A percentile compares a stretch with the other conserved stretches of the same genome.
Conservation (phyloP, 495 filamentous ascomycete species). For the Annulohypoxylon stygium region DNA sequence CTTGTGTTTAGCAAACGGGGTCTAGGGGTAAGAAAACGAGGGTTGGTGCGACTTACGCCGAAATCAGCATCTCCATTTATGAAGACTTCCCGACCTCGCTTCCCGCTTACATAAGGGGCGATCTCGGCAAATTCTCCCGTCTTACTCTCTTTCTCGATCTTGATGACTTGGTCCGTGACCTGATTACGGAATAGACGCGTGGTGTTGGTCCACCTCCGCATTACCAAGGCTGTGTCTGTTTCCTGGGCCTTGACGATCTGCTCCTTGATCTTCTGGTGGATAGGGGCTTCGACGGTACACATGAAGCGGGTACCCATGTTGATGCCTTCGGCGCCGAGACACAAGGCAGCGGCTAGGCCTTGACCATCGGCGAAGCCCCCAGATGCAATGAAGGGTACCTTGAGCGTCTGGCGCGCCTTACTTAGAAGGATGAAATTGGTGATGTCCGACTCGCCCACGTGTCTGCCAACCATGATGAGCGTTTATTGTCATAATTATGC, state of each 20-base stretch:
- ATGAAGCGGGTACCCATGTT: conserved; percentile 98
- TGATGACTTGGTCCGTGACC: conserved; percentile 81
- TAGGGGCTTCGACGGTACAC: conserved; percentile 91
- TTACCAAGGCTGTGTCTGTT: conserved; percentile 88
- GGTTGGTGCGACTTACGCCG: conserved; percentile 72
- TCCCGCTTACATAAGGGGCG: conserved; percentile 88
- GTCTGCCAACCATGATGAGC: conserved; percentile 48
- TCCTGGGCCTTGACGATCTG: conserved; percentile 90
- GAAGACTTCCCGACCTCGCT: conserved; percentile 92
- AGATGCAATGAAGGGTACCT: conserved; percentile 92
- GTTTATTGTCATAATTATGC: conserved; percentile 35
- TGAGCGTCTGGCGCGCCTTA: conserved; percentile 85
- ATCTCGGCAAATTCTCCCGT: conserved; percentile 94
- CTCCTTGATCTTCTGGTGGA: conserved; percentile 93
- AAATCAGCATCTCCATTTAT: conserved; percentile 90
- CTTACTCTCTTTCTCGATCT: conserved; percentile 85
- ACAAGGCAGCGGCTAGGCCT: conserved; percentile 91
- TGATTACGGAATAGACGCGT: conserved; percentile 90
- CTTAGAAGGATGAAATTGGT: conserved; percentile 96
- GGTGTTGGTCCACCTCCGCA: conserved; percentile 95
- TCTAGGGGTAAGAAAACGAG: conserved; percentile 13
- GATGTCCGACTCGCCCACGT: conserved; percentile 94
- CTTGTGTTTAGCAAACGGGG: conserved; percentile 6
- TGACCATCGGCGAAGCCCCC: conserved; percentile 97
- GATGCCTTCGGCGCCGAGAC: conserved; percentile 91